These are phyloP conservation scores for Penicillium coprophilum DNA, from an alignment of 495 filamentous ascomycete species.

Conservation along the genomic window DNA sequence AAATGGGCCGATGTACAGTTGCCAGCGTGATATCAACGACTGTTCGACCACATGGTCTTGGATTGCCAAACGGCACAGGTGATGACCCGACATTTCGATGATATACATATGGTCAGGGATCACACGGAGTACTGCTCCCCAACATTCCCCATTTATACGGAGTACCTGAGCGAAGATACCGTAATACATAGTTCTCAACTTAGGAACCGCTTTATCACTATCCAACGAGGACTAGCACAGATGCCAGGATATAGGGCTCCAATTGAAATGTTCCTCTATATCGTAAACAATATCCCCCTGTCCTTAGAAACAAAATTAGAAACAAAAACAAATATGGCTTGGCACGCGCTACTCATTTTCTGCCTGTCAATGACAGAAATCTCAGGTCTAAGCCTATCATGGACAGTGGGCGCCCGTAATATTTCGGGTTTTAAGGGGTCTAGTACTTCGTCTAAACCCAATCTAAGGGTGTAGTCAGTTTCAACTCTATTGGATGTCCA, in stretches of 20 bases:
- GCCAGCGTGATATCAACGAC: slow-evolving; percentile 1
- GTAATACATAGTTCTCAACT: neutral
- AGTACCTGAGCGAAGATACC: neutral
- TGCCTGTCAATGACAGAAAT: neutral
- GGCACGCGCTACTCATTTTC: neutral
- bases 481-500: neutral
- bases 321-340: neutral
- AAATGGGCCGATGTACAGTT: slow-evolving; percentile 1
- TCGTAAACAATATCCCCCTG: neutral
- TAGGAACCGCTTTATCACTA: neutral
- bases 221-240: neutral
- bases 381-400: neutral
- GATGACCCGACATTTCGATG: neutral
- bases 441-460: neutral
- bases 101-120: neutral
- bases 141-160: neutral
- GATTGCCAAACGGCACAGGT: neutral
- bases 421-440: neutral
- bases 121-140: slow-evolving; percentile 1
- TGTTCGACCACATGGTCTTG: neutral
- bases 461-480: neutral
- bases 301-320: neutral
- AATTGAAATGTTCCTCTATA: neutral
- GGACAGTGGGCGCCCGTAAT: neutral
- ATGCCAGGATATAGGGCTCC: neutral